Percentiles rank a stretch among this genome's conserved stretches.
Evolutionary conservation across 371 early-diverging fungal genomes (phyloP).

Genomic region (Mucor plumbeus): DNA sequence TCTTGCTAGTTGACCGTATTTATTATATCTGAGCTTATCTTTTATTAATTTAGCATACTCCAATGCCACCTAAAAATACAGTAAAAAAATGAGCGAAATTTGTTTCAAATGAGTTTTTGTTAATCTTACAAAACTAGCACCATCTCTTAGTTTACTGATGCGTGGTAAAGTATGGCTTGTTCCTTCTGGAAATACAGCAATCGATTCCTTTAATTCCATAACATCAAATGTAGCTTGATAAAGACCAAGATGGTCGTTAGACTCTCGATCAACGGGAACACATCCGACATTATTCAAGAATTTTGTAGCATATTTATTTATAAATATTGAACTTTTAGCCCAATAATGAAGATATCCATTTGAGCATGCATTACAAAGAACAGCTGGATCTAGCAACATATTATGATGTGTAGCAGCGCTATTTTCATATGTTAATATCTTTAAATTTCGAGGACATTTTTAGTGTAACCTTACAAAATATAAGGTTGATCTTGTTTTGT

Average conservation of each 20-base stretch:
- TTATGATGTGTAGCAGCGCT: constrained; percentile 41
- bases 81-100: neutral
- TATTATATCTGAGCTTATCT: neutral
- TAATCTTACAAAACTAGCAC: constrained; percentile 24
- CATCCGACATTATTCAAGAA: constrained; percentile 33
- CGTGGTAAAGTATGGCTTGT: constrained; percentile 29
- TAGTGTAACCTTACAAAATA: constrained; percentile 20
- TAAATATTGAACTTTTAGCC: constrained; percentile 41
- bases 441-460: neutral
- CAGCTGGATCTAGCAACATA: constrained; percentile 46
- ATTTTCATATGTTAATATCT: neutral
- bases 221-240: constrained; percentile 36
- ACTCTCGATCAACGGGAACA: constrained; percentile 40
- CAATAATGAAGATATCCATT: constrained; percentile 33
- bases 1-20: neutral
- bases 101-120: neutral
- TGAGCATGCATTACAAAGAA: constrained; percentile 31
- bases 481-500: constrained; percentile 8
- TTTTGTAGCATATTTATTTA: constrained; percentile 4
- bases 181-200: constrained; percentile 46
- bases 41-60: constrained; percentile 16
- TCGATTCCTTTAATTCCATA: constrained; percentile 30
- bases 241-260: constrained; percentile 30
- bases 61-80: neutral
- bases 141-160: constrained; percentile 27